Percentiles rank a stretch among this genome's conserved stretches.
Conservation (phyloP, 306 rosid genomes). For the Mimosa pudica region DNA sequence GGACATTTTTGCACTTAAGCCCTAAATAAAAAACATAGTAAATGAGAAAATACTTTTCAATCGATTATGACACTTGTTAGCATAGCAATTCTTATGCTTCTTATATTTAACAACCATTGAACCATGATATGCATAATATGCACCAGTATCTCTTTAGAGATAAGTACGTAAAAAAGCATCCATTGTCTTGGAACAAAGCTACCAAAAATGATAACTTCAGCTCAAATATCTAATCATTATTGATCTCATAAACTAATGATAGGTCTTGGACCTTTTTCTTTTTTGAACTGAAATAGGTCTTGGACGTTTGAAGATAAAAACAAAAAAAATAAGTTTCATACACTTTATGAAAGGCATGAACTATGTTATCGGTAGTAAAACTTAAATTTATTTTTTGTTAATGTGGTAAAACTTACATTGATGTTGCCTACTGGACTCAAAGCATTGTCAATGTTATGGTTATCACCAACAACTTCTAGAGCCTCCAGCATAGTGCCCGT, state of each 20-base stretch:
- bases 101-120: slow-evolving; percentile 11
- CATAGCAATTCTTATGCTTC: background rate
- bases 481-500: slow-evolving; percentile 98
- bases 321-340: background rate
- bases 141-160: slow-evolving; percentile 30
- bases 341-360: slow-evolving; percentile 20
- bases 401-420: slow-evolving; percentile 53
- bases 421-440: slow-evolving; percentile 53
- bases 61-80: background rate
- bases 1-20: no score
- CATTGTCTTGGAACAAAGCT: slow-evolving; percentile 25
- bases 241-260: slow-evolving; percentile 31
- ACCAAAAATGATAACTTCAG: background rate
- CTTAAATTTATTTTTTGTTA: no score
- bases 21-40: slow-evolving; percentile 4
- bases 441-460: slow-evolving; percentile 51
- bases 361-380: slow-evolving; percentile 6
- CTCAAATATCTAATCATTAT: slow-evolving; percentile 21
- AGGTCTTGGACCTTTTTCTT: slow-evolving; percentile 6
- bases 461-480: slow-evolving; percentile 86
- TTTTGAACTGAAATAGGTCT: no score
- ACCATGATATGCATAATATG: slow-evolving; percentile 22
- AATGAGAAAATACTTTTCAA: background rate
- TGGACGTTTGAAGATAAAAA: slow-evolving; percentile 21
- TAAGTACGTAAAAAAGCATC: slow-evolving; percentile 17